Base-by-base conservation (phyloP, 2,329 filamentous ascomycete genomes). In the Colletotrichum sublineola region DNA sequence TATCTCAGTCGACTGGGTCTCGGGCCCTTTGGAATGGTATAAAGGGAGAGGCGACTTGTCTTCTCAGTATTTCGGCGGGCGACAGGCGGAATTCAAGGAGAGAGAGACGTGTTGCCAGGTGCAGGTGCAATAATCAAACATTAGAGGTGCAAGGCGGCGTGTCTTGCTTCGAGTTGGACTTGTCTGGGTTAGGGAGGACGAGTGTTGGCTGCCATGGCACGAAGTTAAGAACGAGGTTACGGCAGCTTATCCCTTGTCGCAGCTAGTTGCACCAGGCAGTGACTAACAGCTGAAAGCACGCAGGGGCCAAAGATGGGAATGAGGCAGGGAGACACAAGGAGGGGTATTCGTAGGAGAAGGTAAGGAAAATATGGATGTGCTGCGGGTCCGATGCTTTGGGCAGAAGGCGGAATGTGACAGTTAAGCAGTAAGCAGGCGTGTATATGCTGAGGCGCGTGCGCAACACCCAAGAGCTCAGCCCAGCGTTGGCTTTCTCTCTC, bases 221-320 rank as follows among this genome's bases (percentile, higher is more conserved):
- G 52, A 20, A 6, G 44, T 24, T 18, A 46, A 5, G 50, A 18
- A 55, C 7, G 18, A 63, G 48, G 60, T 40, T 52, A 52, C 33
- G 33, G 33, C 15, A 29, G 44, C 15, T n/a, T 24, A 33, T 40
- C 29, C 42, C 44, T 62, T 53, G 46, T n/a, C 36, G 33, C 36
- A 52, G 24, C 46, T 53, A 42, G n/a, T 40, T 52, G 33, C 20
- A 31, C 48, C 53, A 40, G 29, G 9, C 15, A 40, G 61, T 53
- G 61, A 63, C 61, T 36, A 52, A 40, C 53, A 55, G n/a, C 69
- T 73, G 67, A 65, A 73, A 65, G 60, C 70, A 56, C 58, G 68
- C 68, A 71, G 65, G 68, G 66, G 38, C 46, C 56, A 62, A 61
- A 53, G 53, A 69, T 55, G 20, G 48, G 57, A 38, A 63, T 58